Evolutionary conservation across 2,329 filamentous ascomycete genomes (phyloP).

Genomic region (Alternaria consortialis): DNA sequence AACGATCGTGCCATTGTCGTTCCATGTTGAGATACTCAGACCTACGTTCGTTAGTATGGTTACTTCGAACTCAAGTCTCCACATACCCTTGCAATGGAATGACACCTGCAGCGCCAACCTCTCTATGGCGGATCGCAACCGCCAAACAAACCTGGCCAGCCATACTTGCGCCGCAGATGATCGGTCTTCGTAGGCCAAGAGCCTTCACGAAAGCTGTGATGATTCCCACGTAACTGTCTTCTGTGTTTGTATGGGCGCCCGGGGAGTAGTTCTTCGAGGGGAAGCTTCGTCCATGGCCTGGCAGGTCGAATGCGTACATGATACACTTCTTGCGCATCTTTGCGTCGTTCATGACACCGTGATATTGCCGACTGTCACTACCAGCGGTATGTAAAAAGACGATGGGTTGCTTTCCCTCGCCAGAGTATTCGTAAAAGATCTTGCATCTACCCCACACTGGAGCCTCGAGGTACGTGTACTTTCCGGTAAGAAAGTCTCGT

Average conservation of each 20-base stretch:
- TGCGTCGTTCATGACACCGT: conserved; percentile 61
- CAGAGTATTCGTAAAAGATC: conserved; percentile 60
- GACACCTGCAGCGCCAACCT: conserved; percentile 57
- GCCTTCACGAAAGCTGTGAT: conserved; percentile 57
- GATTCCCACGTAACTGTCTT: conserved; percentile 58
- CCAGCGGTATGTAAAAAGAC: conserved; percentile 59
- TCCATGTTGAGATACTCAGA: conserved; percentile 55
- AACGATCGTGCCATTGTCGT: conserved; percentile 57
- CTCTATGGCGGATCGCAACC: conserved; percentile 57
- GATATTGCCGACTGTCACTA: conserved; percentile 60
- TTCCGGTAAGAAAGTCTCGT: conserved; percentile 58
- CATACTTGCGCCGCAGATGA: conserved; percentile 62
- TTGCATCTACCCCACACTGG: conserved; percentile 61
- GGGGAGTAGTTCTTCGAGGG: conserved; percentile 54
- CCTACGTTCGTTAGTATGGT: conserved; percentile 30
- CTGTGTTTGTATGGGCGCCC: conserved; percentile 59
- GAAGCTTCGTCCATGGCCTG: conserved; percentile 60
- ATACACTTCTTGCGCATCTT: conserved; percentile 58
- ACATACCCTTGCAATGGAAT: conserved; percentile 58
- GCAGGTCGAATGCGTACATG: conserved; percentile 62
- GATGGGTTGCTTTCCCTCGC: conserved; percentile 58
- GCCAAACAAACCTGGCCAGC: conserved; percentile 60
- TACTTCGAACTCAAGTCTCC: conserved; percentile 17
- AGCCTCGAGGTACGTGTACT: conserved; percentile 58
- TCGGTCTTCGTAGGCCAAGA: conserved; percentile 56